These are phyloP conservation scores for Tulasnella sp. DNA, from an alignment of 768 basidiomycete species.

Conservation along the genomic window DNA sequence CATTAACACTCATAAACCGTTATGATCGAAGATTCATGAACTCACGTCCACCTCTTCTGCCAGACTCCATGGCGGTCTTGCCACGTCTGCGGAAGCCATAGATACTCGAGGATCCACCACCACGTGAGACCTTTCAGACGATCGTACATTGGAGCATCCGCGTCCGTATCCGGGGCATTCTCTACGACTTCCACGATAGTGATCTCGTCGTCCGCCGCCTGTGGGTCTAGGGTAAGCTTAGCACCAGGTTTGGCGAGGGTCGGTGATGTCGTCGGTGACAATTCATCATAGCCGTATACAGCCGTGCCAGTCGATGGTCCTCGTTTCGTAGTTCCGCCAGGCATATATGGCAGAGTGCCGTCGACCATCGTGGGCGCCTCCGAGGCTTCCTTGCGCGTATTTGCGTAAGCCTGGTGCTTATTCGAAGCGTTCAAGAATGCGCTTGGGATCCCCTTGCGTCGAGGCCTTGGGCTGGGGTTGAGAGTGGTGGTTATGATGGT, in stretches of 20 bases:
- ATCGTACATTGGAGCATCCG: conserved; percentile 2
- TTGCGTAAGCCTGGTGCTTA: no score
- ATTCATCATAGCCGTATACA: not conserved
- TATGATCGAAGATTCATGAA: not conserved
- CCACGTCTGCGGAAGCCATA: not conserved
- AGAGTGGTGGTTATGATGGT: not conserved
- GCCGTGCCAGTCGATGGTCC: not conserved
- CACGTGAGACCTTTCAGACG: not conserved
- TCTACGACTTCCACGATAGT: not conserved
- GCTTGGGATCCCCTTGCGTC: not conserved
- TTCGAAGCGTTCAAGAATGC: not conserved
- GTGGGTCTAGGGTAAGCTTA: not conserved
- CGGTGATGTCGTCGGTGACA: no score
- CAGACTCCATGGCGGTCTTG: conserved; percentile 11
- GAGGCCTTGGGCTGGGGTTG: not conserved
- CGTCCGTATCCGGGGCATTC: not conserved
- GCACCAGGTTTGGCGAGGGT: no score
- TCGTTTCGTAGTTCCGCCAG: no score
- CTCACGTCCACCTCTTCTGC: not conserved
- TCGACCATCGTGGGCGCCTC: not conserved
- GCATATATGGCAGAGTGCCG: no score
- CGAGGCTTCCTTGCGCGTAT: not conserved
- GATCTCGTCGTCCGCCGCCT: not conserved
- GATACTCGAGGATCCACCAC: conserved; percentile 16
- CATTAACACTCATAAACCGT: no score